Percentiles rank a stretch among this genome's conserved stretches.
phyloP scores from a whole-genome alignment of 2,329 filamentous ascomycete genomes.

The Talaromyces sp. region DNA sequence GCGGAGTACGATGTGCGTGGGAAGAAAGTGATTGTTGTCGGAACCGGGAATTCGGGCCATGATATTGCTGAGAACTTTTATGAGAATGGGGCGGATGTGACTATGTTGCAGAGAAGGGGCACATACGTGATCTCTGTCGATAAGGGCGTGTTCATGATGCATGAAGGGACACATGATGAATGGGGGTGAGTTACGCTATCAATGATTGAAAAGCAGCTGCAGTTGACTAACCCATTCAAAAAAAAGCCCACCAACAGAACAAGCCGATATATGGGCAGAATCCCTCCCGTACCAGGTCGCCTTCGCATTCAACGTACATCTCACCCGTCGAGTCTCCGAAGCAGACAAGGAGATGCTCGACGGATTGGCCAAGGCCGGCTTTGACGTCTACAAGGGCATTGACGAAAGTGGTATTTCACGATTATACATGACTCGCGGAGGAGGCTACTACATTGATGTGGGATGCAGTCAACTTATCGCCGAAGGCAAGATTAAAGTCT shows the following conservation, averaged over 20 bases:
- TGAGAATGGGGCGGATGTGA: conserved; percentile 47
- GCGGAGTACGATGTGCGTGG: conserved; percentile 31
- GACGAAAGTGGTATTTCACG: conserved; percentile 40
- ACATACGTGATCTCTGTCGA: conserved; percentile 48
- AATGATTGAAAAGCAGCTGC: not conserved
- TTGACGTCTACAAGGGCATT: conserved; percentile 38
- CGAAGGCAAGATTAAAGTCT: conserved; percentile 57
- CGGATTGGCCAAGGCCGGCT: conserved; percentile 45
- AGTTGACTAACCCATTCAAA: not conserved
- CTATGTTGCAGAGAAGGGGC: conserved; percentile 50
- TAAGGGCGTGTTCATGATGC: conserved; percentile 42
- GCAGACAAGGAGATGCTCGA: conserved; percentile 42
- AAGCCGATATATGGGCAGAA: conserved; percentile 47
- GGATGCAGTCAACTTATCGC: conserved; percentile 51
- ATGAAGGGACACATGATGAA: conserved; percentile 45
- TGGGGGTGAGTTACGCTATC: conserved; percentile 23
- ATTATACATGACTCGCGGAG: conserved; percentile 46
- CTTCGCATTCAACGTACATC: conserved; percentile 41
- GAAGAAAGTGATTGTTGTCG: conserved; percentile 47
- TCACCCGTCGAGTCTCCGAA: conserved; percentile 38
- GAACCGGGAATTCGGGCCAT: conserved; percentile 47
- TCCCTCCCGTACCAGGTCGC: conserved; percentile 45
- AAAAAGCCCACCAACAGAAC: conserved; percentile 39
- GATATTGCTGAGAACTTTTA: conserved; percentile 50
- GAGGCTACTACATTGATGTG: conserved; percentile 58